Evolutionary conservation across 106 monocot species (phyloP).

Genomic region (Dioscorea alata): DNA sequence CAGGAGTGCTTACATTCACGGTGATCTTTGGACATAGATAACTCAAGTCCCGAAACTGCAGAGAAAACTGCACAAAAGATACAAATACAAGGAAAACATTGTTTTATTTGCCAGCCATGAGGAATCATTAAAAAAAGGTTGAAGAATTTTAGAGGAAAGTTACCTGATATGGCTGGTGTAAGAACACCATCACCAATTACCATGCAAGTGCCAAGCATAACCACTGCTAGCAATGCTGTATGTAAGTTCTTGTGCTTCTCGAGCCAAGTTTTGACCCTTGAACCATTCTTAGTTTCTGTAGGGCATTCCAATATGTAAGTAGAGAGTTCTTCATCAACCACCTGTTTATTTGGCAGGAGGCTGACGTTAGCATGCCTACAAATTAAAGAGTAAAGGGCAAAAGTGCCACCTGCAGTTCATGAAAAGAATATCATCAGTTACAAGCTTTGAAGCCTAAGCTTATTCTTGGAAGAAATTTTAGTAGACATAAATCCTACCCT

Average conservation of each 20-base stretch:
- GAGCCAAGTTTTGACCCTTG: conserved; percentile 36
- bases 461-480: background rate
- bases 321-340: conserved; percentile 67
- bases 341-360: conserved; percentile 55
- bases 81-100: no score
- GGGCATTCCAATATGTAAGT: conserved; percentile 51
- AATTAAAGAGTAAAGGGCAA: conserved; percentile 65
- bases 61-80: conserved; percentile 42
- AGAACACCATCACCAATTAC: conserved; percentile 77
- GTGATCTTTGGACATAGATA: conserved; percentile 49
- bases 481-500: conserved; percentile 20
- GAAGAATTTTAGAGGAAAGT: background rate
- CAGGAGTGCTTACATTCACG: conserved; percentile 51
- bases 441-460: background rate
- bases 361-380: conserved; percentile 62
- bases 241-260: conserved; percentile 69
- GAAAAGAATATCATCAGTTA: background rate
- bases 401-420: conserved; percentile 51
- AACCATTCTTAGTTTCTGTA: conserved; percentile 21
- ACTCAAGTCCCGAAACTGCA: conserved; percentile 67
- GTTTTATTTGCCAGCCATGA: background rate
- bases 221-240: conserved; percentile 37
- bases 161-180: conserved; percentile 72
- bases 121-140: background rate
- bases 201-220: conserved; percentile 78